Percentiles rank a stretch among this genome's conserved stretches.
phyloP scores from a whole-genome alignment of 2,329 filamentous ascomycete species.

The Fusarium agapanthi region DNA sequence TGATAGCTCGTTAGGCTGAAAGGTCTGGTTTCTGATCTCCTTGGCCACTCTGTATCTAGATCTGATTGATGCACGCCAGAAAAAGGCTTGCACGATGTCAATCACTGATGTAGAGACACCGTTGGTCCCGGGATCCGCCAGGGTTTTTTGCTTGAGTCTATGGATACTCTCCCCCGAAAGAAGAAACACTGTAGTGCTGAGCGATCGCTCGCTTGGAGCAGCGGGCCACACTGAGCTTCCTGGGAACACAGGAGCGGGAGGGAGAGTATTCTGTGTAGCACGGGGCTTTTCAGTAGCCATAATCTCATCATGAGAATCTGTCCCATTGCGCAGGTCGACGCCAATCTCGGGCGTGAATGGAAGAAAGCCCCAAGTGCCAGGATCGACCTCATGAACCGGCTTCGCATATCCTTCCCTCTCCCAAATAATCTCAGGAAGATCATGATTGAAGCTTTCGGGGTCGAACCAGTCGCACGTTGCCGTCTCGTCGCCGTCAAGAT shows the following conservation, averaged over 20 bases:
- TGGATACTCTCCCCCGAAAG: conserved; percentile 2
- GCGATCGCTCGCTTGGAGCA: not conserved
- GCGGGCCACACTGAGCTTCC: not conserved
- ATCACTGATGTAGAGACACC: not conserved
- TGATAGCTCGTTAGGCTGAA: not conserved
- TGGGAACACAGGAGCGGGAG: not conserved
- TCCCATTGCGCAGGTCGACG: not conserved
- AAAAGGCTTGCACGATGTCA: conserved; percentile 1
- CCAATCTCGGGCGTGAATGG: not conserved
- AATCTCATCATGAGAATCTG: not conserved
- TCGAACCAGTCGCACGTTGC: conserved; percentile 1
- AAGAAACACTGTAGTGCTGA: not conserved
- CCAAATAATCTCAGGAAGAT: not conserved
- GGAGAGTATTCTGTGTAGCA: not conserved
- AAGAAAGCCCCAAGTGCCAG: not conserved
- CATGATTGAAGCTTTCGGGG: not conserved
- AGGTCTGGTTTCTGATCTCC: not conserved
- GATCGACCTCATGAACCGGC: not conserved
- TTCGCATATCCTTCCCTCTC: not conserved
- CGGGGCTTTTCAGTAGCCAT: not conserved
- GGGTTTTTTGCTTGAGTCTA: not conserved
- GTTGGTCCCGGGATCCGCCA: not conserved
- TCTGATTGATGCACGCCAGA: conserved; percentile 4
- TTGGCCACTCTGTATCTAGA: conserved; percentile 3
- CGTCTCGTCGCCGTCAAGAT: not conserved